phyloP scores from a whole-genome alignment of 352 stramenopile genomes.

The Phytopythium cucurbitacearum region DNA sequence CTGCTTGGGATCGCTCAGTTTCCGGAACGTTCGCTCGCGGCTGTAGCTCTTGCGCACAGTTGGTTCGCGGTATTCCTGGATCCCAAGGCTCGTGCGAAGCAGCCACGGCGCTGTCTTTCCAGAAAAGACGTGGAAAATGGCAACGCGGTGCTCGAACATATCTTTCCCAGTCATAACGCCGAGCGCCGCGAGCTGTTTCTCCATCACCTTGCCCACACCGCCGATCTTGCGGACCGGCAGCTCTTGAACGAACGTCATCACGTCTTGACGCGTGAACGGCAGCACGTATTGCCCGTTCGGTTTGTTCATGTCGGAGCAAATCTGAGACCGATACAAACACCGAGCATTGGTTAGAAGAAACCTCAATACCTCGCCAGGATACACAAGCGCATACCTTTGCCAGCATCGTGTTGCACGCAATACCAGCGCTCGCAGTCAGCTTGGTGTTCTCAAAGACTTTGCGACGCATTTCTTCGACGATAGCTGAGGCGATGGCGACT shows the following conservation, averaged over 20 bases:
- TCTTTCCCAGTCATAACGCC: conserved; percentile 85
- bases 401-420: conserved; percentile 90
- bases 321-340: conserved; percentile 24
- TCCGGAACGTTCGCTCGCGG: conserved; percentile 66
- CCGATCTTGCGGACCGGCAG: conserved; percentile 91
- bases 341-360: no score
- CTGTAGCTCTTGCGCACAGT: conserved; percentile 78
- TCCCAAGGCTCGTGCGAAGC: conserved; percentile 65
- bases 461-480: conserved; percentile 83
- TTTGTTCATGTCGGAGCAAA: conserved; percentile 96
- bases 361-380: neutral
- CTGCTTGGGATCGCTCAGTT: conserved; percentile 26
- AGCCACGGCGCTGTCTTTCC: conserved; percentile 67
- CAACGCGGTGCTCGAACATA: conserved; percentile 50
- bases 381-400: conserved; percentile 72
- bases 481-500: conserved; percentile 33
- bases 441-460: conserved; percentile 84
- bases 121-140: conserved; percentile 62
- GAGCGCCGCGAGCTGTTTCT: conserved; percentile 89
- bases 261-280: conserved; percentile 53
- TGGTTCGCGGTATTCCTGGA: conserved; percentile 39
- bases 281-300: conserved; percentile 94
- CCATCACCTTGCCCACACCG: conserved; percentile 94
- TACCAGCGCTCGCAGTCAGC: conserved; percentile 92
- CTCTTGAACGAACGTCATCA: conserved; percentile 88